Evolutionary conservation across 2,329 filamentous ascomycete species (phyloP).

Genomic region (Trichophyton schoenleinii): DNA sequence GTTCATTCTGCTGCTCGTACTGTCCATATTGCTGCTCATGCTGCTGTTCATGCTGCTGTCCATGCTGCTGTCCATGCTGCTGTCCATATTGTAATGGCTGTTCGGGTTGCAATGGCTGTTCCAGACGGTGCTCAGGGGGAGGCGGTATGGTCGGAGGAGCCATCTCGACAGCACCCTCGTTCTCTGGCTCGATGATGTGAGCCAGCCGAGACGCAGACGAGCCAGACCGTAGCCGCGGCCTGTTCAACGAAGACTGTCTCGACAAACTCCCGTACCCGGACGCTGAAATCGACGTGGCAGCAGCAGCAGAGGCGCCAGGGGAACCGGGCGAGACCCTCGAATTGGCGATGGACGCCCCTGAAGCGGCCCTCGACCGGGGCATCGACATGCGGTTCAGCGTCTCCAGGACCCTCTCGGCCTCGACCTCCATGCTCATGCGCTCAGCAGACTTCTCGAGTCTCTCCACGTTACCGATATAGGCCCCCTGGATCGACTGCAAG

Average conservation of each 20-base stretch:
- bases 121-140: constrained; percentile 1
- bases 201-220: constrained; percentile 28
- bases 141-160: constrained; percentile 11
- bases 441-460: constrained; percentile 38
- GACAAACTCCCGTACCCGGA: constrained; percentile 25
- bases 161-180: constrained; percentile 20
- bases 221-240: constrained; percentile 24
- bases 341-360: constrained; percentile 31
- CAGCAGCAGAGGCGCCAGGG: not conserved
- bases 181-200: constrained; percentile 29
- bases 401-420: constrained; percentile 24
- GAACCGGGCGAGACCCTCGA: constrained; percentile 23
- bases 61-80: not conserved
- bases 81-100: not conserved
- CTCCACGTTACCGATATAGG: constrained; percentile 39
- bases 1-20: not conserved
- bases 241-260: constrained; percentile 26
- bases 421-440: constrained; percentile 34
- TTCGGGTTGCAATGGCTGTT: not conserved
- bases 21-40: not conserved
- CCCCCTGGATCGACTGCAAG: constrained; percentile 39
- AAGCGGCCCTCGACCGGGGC: constrained; percentile 19
- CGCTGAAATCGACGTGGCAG: not conserved
- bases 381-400: constrained; percentile 4
- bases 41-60: not conserved